A percentile compares a stretch with the other conserved stretches of the same genome.
These are phyloP conservation scores for Hevea brasiliensis DNA, from an alignment of 345 rosid genomes.

Conservation along the genomic window DNA sequence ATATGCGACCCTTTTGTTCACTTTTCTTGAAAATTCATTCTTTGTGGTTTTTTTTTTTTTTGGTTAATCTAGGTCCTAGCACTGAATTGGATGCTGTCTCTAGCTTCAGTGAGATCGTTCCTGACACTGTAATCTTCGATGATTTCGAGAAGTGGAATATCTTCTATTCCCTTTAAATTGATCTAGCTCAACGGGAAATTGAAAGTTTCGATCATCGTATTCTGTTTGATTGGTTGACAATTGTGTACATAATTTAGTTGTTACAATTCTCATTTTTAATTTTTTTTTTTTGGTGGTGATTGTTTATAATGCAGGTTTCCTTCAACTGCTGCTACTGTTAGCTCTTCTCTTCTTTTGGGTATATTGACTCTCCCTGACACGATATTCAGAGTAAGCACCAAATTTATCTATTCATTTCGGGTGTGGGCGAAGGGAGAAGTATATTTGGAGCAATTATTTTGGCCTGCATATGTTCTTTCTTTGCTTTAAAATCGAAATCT, in stretches of 20 bases:
- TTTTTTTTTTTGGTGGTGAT: background rate
- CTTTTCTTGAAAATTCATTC: background rate
- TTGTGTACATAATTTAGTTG: too few relatives aligned
- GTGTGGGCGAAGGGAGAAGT: background rate
- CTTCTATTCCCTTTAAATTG: background rate
- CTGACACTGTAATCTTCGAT: slow-evolving; percentile 90
- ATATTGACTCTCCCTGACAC: slow-evolving; percentile 91
- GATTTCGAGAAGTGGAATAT: slow-evolving; percentile 70
- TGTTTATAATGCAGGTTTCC: slow-evolving; percentile 59
- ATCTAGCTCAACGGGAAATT: background rate
- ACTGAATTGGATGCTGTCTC: slow-evolving; percentile 85
- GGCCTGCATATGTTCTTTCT: background rate
- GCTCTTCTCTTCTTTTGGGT: slow-evolving; percentile 91
- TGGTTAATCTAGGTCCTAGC: slow-evolving; percentile 43
- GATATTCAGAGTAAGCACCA: slow-evolving; percentile 59
- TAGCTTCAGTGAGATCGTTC: slow-evolving; percentile 85
- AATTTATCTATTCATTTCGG: background rate
- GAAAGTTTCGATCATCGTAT: background rate
- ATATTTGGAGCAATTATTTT: background rate
- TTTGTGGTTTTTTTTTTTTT: background rate
- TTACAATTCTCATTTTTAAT: background rate
- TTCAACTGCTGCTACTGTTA: slow-evolving; percentile 94
- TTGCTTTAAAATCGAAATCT: background rate
- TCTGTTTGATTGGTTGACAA: background rate
- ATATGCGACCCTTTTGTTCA: background rate